Evolutionary conservation across 2,329 filamentous ascomycete species (phyloP), one percentile per base, ranked within the genome.

Genomic region (Delphinella strobiligena): DNA sequence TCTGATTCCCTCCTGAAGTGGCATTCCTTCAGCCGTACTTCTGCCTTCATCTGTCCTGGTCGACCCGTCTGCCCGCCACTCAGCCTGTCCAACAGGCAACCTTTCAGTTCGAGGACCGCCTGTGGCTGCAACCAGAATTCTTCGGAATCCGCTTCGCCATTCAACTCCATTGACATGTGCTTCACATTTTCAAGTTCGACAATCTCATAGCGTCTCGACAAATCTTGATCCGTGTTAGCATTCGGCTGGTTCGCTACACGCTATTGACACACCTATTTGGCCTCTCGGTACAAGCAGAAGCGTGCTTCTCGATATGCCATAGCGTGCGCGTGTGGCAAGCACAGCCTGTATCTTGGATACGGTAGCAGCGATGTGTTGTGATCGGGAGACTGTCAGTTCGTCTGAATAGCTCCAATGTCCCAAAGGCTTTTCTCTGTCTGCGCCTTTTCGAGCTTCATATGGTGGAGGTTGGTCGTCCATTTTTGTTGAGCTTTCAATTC

Each of bases 41-140:
- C 12, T 27, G 22, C 22, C 22, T 27, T 27, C 7, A 27, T 27
- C 22, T 7, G 7, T 7, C 12, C 12, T 12, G 22, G 12, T 12
- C 22, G 7, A 27, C 22, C 22, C 12, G 22, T 27, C 12, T 45
- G 44, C n/a, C 17, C 40, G 5, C 36, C 36, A 4, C 35, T 34
- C 12, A 38, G 24, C 5, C 32, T 35, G 9, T 16, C 12, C 5
- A 44, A 31, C 30, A 53, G 41, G 31, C 53, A 53, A 24, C 47
- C 33, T 42, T 41, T 45, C 22, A 57, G 47, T 34, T 49, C 32
- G 12, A 37, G 44, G 17, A 56, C 19, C 19, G 52, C 51, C 45
- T 54, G 52, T n/a, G 42, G 24, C 38, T 59, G 55, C 27, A 45
- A 47, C 56, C 56, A 59, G 35, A 58, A 58, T 16, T 53, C 45